These are phyloP conservation scores for Pachysandra terminalis DNA, from an alignment of 164 flowering plant genomes.

Conservation along the genomic window DNA sequence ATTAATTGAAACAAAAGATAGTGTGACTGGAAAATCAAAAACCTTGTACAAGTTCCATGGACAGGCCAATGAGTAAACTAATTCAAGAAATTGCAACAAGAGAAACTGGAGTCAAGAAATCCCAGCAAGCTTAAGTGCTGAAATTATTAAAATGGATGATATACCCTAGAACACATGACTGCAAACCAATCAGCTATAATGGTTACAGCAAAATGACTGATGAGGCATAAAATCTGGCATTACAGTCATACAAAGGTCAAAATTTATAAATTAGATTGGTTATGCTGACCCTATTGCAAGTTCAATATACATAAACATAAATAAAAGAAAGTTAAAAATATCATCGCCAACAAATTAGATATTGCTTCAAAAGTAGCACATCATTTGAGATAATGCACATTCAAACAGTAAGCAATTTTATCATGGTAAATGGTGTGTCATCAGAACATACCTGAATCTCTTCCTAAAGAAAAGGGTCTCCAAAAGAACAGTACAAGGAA, in stretches of 20 bases:
- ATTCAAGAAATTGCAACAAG: too few relatives aligned
- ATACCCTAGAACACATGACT: neutral
- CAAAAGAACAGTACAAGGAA: conserved; percentile 90
- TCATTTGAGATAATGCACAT: neutral
- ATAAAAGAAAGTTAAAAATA: neutral
- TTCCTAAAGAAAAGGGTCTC: conserved; percentile 91
- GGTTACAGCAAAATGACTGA: neutral
- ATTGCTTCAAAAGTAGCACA: neutral
- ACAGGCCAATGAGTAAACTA: too few relatives aligned
- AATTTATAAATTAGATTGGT: neutral
- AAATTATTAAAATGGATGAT: neutral
- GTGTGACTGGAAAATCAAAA: too few relatives aligned
- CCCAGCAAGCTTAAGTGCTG: too few relatives aligned
- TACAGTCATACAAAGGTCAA: neutral
- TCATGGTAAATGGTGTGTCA: neutral
- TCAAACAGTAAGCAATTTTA: neutral
- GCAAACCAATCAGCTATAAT: neutral
- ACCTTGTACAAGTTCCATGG: too few relatives aligned
- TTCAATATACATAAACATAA: neutral
- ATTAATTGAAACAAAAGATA: too few relatives aligned
- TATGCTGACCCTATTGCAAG: neutral
- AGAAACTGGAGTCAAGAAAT: too few relatives aligned
- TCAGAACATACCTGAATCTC: conserved; percentile 65
- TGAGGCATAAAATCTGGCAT: neutral
- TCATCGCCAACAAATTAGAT: neutral